These are phyloP conservation scores for Pestalotiopsis sp. DNA, from an alignment of 2,329 filamentous ascomycete genomes.

Conservation along the genomic window DNA sequence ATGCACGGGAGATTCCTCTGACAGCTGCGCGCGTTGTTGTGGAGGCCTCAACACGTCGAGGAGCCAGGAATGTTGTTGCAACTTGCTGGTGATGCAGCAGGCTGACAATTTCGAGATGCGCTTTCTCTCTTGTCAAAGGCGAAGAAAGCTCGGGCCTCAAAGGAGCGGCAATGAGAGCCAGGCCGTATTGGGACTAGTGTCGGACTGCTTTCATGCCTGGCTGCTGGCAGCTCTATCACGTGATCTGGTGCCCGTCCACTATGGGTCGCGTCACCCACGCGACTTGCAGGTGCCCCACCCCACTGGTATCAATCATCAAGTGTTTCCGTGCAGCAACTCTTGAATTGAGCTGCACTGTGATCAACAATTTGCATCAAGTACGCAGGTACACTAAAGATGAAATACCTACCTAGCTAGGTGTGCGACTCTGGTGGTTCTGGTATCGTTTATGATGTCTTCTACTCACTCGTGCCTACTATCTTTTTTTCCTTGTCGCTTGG, in stretches of 20 bases:
- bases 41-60: neutral
- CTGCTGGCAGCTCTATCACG: neutral
- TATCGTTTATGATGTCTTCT: no score
- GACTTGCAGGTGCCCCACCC: neutral
- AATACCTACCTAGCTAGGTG: no score
- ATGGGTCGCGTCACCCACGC: neutral
- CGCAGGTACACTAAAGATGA: no score
- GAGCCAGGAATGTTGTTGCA: conserved; percentile 5
- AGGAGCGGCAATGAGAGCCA: neutral
- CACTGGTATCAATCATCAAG: neutral
- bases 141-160: conserved; percentile 3
- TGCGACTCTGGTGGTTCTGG: no score
- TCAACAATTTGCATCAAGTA: no score
- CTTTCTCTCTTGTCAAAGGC: neutral
- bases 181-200: neutral
- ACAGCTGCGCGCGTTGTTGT: neutral
- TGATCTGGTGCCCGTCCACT: neutral
- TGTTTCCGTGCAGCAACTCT: neutral
- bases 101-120: conserved; percentile 9
- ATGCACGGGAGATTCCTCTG: conserved; percentile 1
- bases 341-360: no score
- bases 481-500: no score
- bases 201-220: neutral
- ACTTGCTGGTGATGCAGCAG: neutral
- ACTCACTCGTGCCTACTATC: no score